Conservation (phyloP, 768 basidiomycete genomes). For the Mycena capillaripes region DNA sequence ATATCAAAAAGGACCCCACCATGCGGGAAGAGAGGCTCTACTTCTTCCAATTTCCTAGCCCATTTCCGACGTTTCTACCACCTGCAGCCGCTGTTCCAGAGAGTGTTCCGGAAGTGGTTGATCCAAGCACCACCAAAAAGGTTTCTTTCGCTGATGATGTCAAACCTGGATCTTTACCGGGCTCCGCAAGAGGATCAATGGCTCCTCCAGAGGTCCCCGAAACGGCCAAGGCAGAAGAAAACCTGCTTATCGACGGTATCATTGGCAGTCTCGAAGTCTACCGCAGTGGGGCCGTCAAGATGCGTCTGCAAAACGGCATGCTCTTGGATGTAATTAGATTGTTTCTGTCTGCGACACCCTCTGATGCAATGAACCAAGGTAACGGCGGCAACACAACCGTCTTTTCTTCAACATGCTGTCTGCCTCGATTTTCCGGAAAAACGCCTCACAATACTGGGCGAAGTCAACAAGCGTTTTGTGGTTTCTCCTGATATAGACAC, state of each 20-base stretch:
- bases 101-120: constrained; percentile 50
- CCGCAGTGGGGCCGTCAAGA: constrained; percentile 87
- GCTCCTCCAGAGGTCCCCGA: constrained; percentile 42
- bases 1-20: constrained; percentile 57
- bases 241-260: constrained; percentile 73
- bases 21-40: constrained; percentile 78
- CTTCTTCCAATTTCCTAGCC: constrained; percentile 91
- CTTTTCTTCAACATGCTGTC: constrained; percentile 91
- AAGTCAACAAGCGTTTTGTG: constrained; percentile 87
- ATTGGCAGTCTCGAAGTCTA: constrained; percentile 91
- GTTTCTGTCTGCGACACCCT: constrained; percentile 22
- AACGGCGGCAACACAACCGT: constrained; percentile 84
- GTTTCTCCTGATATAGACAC: constrained; percentile 88
- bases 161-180: constrained; percentile 59
- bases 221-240: constrained; percentile 46
- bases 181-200: constrained; percentile 41
- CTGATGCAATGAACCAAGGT: constrained; percentile 62
- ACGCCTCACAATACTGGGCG: constrained; percentile 81
- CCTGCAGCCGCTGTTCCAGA: constrained; percentile 46
- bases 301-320: constrained; percentile 86
- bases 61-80: constrained; percentile 81
- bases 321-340: constrained; percentile 78
- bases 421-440: constrained; percentile 74
- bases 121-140: constrained; percentile 58
- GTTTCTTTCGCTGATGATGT: constrained; percentile 78